phyloP scores from a whole-genome alignment of 2,329 filamentous ascomycete genomes.

The Aspergillus japonicus region DNA sequence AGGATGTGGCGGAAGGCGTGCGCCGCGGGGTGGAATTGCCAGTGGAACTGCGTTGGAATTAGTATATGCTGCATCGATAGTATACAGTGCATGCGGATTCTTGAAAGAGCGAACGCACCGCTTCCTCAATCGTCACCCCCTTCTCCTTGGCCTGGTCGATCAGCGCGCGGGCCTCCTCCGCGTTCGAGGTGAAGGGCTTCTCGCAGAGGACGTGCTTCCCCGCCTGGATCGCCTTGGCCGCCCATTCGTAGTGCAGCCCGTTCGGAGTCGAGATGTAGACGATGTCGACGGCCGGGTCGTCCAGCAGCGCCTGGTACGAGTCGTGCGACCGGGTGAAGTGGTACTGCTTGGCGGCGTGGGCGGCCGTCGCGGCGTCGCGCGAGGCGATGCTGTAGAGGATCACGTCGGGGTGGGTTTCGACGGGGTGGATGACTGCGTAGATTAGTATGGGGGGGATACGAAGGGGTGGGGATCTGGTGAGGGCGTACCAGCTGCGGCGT shows the following conservation, averaged over 20 bases:
- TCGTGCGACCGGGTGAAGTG: constrained; percentile 40
- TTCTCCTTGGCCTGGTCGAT: constrained; percentile 29
- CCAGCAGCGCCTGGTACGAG: constrained; percentile 8
- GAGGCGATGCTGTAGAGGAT: constrained; percentile 55
- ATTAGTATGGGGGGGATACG: neutral
- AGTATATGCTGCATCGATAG: too few relatives aligned
- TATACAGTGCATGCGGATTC: too few relatives aligned
- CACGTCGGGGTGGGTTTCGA: constrained; percentile 54
- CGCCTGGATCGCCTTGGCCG: constrained; percentile 47
- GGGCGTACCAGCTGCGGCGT: constrained; percentile 18
- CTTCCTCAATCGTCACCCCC: neutral
- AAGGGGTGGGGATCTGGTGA: neutral
- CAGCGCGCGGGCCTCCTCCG: constrained; percentile 44
- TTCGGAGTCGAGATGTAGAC: constrained; percentile 51
- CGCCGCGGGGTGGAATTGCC: constrained; percentile 50
- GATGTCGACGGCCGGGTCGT: constrained; percentile 39
- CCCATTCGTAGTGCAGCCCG: constrained; percentile 43
- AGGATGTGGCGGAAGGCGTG: constrained; percentile 42
- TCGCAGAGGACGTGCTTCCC: constrained; percentile 57
- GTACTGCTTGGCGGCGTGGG: constrained; percentile 52
- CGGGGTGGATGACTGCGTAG: constrained; percentile 35
- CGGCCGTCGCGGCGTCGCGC: constrained; percentile 48
- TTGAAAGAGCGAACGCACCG: neutral
- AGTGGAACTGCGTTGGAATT: constrained; percentile 37
- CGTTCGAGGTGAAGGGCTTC: constrained; percentile 50